phyloP scores from a whole-genome alignment of 208 protist genomes.

The Acanthamoeba royreba region DNA sequence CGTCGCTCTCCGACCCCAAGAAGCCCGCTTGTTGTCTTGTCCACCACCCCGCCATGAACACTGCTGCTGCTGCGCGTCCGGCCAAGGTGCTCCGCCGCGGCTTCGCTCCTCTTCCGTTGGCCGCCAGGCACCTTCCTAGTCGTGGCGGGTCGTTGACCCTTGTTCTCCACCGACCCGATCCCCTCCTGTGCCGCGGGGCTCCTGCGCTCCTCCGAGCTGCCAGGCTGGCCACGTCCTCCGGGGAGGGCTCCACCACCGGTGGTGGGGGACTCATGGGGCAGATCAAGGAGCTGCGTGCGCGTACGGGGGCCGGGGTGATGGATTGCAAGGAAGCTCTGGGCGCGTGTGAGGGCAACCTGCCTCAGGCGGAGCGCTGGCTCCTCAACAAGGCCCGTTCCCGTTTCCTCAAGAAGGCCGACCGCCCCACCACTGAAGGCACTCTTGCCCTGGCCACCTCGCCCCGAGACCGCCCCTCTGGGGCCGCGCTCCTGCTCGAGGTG shows the following conservation, averaged over 20 bases:
- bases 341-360: background rate
- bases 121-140: too few relatives aligned
- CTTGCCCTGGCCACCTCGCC: background rate
- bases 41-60: too few relatives aligned
- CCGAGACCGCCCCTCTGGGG: background rate
- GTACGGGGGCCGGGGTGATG: background rate
- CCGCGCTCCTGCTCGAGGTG: background rate
- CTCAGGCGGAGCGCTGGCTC: slow-evolving; percentile 15
- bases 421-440: background rate
- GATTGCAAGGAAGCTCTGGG: slow-evolving; percentile 29
- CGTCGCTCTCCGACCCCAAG: too few relatives aligned
- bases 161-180: too few relatives aligned
- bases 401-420: background rate
- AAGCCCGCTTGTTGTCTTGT: too few relatives aligned
- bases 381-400: background rate
- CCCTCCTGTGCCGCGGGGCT: too few relatives aligned
- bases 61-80: too few relatives aligned
- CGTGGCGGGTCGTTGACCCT: too few relatives aligned
- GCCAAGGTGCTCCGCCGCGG: too few relatives aligned
- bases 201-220: too few relatives aligned
- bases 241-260: background rate
- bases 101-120: too few relatives aligned
- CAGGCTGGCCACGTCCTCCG: too few relatives aligned
- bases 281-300: background rate
- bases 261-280: background rate